Evolutionary conservation across 805 yeast species (phyloP), one percentile per base, ranked within the genome.

Genomic region (Candida saitoana): DNA sequence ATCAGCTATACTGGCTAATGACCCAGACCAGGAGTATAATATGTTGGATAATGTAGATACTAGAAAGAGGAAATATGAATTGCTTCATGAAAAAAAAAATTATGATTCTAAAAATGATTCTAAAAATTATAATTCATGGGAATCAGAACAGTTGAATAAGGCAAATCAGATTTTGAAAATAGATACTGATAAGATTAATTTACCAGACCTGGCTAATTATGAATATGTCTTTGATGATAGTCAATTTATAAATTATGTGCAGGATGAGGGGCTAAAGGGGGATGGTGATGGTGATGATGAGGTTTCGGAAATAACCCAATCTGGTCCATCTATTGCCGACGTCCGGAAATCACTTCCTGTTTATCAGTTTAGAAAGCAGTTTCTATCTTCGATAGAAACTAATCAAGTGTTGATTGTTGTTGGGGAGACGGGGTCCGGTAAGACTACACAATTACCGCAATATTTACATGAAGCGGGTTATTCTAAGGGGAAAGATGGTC

Each of bases 341-440:
- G 76, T 79, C 1, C 63, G 91, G 39, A 74, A 72, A 50, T 77
- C 86, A 0, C 67, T 89, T 14, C 97, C 97, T 0, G 95, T 89
- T 1, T 88, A 71, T 52, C 63, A 72, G 39, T 83, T 76, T 51
- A 67, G 90, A 36, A 67, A 74, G 2, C 72, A 77, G 25, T 71
- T 90, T 14, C 59, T 90, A 22, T 67, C 71, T 0, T 81, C 87
- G 0, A 73, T 90, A 7, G 57, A 62, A 18, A 65, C 74, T 19
- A 73, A 84, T 50, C 96, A 87, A 56, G 80, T 83, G 0, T 51
- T 86, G 29, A 80, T 86, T 33, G 79, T 86, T 24, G 91, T 86
- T 31, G 95, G 95, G 44, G 95, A 86, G 57, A 86, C 95, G 0
- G 95, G 97, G 35, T 89, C 96, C 0, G 97, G 97, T 54, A 90